Conservation (phyloP, 345 rosid species). For the Acer negundo region DNA sequence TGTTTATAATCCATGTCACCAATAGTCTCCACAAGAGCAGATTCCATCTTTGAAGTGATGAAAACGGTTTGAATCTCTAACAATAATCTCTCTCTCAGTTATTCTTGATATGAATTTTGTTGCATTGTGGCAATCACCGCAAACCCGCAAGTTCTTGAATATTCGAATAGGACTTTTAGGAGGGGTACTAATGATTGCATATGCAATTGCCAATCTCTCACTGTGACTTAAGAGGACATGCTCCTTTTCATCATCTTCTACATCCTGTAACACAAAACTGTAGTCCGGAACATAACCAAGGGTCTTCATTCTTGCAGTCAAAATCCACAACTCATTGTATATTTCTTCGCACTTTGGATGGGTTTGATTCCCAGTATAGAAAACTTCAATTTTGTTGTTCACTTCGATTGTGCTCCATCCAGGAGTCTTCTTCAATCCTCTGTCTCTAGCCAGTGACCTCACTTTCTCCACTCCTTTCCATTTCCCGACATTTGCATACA, state of each 20-base stretch:
- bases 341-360: conserved; percentile 46
- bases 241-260: conserved; percentile 69
- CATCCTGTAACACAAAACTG: conserved; percentile 59
- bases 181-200: conserved; percentile 46
- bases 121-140: conserved; percentile 46
- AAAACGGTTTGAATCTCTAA: conserved; percentile 51
- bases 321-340: conserved; percentile 35
- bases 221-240: conserved; percentile 55
- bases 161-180: conserved; percentile 43
- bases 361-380: conserved; percentile 54
- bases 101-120: conserved; percentile 40
- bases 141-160: conserved; percentile 59
- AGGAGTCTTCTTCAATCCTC: conserved; percentile 60
- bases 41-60: conserved; percentile 57
- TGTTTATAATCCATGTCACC: conserved; percentile 29
- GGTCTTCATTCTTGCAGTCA: conserved; percentile 48
- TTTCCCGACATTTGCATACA: conserved; percentile 56
- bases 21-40: conserved; percentile 63
- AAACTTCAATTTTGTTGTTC: conserved; percentile 52
- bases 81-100: conserved; percentile 35
- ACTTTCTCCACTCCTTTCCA: conserved; percentile 54
- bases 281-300: conserved; percentile 56
- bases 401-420: conserved; percentile 65
- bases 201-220: conserved; percentile 60
- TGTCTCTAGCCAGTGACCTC: conserved; percentile 45